Percentiles rank a stretch among this genome's conserved stretches.
Conservation (phyloP, 805 yeast genomes). For the Kazachstania africana region DNA sequence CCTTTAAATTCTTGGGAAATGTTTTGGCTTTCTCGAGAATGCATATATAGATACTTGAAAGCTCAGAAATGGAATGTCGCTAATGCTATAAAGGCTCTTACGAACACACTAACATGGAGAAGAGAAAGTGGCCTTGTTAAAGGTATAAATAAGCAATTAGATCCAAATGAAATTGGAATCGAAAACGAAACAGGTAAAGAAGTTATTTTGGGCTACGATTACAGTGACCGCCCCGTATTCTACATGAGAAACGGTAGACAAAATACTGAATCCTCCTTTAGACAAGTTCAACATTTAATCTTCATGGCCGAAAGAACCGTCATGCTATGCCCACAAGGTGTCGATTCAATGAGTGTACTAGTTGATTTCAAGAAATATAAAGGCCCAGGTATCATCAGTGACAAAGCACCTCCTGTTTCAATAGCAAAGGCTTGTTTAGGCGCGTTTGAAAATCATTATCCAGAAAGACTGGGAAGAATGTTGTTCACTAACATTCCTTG, state of each 20-base stretch:
- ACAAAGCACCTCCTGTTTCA: slow-evolving; percentile 38
- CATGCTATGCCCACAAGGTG: slow-evolving; percentile 46
- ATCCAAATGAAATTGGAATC: slow-evolving; percentile 32
- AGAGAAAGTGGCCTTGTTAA: slow-evolving; percentile 37
- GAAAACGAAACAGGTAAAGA: slow-evolving; percentile 47
- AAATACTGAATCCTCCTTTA: slow-evolving; percentile 39
- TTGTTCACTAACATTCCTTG: slow-evolving; percentile 45
- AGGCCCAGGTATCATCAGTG: slow-evolving; percentile 25
- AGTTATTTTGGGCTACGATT: slow-evolving; percentile 42
- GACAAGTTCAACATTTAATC: slow-evolving; percentile 45
- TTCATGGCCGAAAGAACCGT: slow-evolving; percentile 46
- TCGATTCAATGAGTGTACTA: slow-evolving; percentile 41
- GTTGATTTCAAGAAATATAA: slow-evolving; percentile 41
- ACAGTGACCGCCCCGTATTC: slow-evolving; percentile 40
- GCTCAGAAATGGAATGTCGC: slow-evolving; percentile 41
- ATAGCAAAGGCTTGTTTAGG: slow-evolving; percentile 39
- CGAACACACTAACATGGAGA: slow-evolving; percentile 42
- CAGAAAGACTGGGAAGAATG: slow-evolving; percentile 45
- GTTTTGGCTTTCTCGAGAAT: slow-evolving; percentile 36
- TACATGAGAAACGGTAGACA: slow-evolving; percentile 44
- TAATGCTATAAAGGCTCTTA: slow-evolving; percentile 33
- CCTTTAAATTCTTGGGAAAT: slow-evolving; percentile 27
- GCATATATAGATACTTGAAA: slow-evolving; percentile 38
- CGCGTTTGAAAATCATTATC: slow-evolving; percentile 46
- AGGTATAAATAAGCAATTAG: slow-evolving; percentile 25